A percentile compares a stretch with the other conserved stretches of the same genome.
These are phyloP conservation scores for Sordariomycetes sp. DNA, from an alignment of 2,329 filamentous ascomycete species.

Conservation along the genomic window DNA sequence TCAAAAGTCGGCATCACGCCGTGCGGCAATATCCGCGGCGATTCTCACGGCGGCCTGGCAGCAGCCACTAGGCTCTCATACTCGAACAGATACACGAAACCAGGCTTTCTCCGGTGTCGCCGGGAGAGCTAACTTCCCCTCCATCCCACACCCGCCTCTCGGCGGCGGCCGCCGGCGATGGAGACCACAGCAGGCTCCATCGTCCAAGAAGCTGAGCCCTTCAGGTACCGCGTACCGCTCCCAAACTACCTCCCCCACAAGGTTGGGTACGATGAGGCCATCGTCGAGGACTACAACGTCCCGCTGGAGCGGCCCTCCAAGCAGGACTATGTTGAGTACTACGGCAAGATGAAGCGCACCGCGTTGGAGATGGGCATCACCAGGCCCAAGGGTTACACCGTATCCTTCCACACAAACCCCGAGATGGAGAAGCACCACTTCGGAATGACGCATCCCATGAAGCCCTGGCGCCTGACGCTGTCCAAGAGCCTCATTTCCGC, in stretches of 20 bases:
- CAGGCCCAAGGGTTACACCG: slow-evolving; percentile 72
- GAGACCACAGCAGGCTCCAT: slow-evolving; percentile 6
- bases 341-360: slow-evolving; percentile 41
- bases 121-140: neutral
- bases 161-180: slow-evolving; percentile 2
- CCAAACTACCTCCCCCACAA: slow-evolving; percentile 48
- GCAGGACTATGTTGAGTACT: slow-evolving; percentile 41
- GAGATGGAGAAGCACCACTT: slow-evolving; percentile 96
- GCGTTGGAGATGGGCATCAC: slow-evolving; percentile 56
- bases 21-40: neutral
- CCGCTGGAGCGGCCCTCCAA: slow-evolving; percentile 37
- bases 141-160: neutral
- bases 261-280: slow-evolving; percentile 34
- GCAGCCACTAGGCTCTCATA: neutral
- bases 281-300: slow-evolving; percentile 37
- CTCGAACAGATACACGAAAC: neutral
- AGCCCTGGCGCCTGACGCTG: slow-evolving; percentile 90
- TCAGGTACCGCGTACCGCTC: slow-evolving; percentile 39
- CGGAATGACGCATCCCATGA: slow-evolving; percentile 95
- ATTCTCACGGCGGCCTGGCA: neutral
- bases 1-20: neutral
- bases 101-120: neutral
- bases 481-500: slow-evolving; percentile 90
- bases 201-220: slow-evolving; percentile 21
- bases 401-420: slow-evolving; percentile 92